A percentile compares a stretch with the other conserved stretches of the same genome.
These are phyloP conservation scores for Cyclocybe aegerita DNA, from an alignment of 768 basidiomycete genomes.

Conservation along the genomic window DNA sequence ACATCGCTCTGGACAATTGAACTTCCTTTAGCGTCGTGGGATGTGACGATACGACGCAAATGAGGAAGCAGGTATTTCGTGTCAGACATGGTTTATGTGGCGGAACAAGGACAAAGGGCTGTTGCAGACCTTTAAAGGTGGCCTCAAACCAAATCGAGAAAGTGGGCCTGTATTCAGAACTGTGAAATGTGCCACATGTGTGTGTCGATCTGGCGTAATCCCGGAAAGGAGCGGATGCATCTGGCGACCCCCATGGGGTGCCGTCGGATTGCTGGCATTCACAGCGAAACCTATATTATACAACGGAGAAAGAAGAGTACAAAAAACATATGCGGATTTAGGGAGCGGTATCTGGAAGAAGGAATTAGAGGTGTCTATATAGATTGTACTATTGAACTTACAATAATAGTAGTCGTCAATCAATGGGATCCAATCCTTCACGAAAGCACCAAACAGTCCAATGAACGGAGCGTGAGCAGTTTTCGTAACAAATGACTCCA, in stretches of 20 bases:
- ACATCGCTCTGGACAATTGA: slow-evolving; percentile 40
- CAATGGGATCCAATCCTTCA: slow-evolving; percentile 86
- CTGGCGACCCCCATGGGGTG: too few relatives aligned
- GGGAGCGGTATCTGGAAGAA: slow-evolving; percentile 38
- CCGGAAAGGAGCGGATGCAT: too few relatives aligned
- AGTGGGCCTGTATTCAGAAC: not conserved
- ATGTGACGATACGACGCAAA: slow-evolving; percentile 51
- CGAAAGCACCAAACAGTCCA: slow-evolving; percentile 64
- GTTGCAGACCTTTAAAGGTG: too few relatives aligned
- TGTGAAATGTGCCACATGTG: too few relatives aligned
- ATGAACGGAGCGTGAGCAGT: slow-evolving; percentile 61
- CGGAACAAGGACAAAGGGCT: too few relatives aligned
- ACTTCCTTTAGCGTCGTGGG: slow-evolving; percentile 42
- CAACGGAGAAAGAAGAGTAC: slow-evolving; percentile 11
- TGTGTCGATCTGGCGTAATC: too few relatives aligned
- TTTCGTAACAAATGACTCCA: slow-evolving; percentile 60
- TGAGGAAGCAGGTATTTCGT: slow-evolving; percentile 28
- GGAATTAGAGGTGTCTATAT: slow-evolving; percentile 1
- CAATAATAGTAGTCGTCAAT: slow-evolving; percentile 93
- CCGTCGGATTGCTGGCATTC: not conserved
- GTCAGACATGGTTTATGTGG: slow-evolving; percentile 23
- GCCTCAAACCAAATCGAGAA: slow-evolving; percentile 1
- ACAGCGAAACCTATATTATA: slow-evolving; percentile 5
- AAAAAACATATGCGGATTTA: slow-evolving; percentile 19
- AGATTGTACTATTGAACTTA: slow-evolving; percentile 36